Conservation (phyloP, 192 early-diverging fungal genomes). For the Mycoemilia scoparia region DNA sequence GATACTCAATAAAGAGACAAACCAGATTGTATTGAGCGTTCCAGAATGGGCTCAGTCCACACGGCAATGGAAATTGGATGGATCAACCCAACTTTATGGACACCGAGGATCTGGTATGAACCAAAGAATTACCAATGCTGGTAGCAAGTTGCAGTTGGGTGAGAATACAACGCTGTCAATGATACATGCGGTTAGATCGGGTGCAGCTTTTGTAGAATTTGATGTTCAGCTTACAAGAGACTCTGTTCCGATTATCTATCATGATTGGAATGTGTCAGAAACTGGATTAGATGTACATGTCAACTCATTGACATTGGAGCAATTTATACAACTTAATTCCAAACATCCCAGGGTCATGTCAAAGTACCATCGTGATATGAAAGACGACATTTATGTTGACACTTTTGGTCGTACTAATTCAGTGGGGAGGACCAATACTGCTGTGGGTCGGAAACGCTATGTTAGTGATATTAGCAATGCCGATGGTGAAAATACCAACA, state of each 20-base stretch:
- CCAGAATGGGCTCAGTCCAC: no score
- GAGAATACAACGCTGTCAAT: constrained; percentile 87
- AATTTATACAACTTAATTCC: constrained; percentile 42
- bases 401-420: no score
- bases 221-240: constrained; percentile 90
- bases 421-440: no score
- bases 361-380: no score
- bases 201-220: constrained; percentile 83
- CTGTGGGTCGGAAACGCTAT: no score
- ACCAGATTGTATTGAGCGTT: no score
- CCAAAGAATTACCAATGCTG: constrained; percentile 17
- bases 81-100: constrained; percentile 44
- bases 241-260: constrained; percentile 69
- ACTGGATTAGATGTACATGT: constrained; percentile 51
- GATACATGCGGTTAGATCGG: constrained; percentile 58
- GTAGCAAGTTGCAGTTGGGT: constrained; percentile 53
- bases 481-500: constrained; percentile 4
- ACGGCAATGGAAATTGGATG: constrained; percentile 10
- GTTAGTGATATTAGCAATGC: constrained; percentile 12
- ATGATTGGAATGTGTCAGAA: constrained; percentile 74
- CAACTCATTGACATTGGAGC: constrained; percentile 42
- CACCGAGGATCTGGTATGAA: constrained; percentile 86
- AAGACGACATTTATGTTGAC: no score
- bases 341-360: no score
- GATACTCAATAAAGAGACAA: no score